A percentile compares a stretch with the other conserved stretches of the same genome.
These are phyloP conservation scores for Sporobolomyces pararoseus DNA, from an alignment of 768 basidiomycete species.

Conservation along the genomic window DNA sequence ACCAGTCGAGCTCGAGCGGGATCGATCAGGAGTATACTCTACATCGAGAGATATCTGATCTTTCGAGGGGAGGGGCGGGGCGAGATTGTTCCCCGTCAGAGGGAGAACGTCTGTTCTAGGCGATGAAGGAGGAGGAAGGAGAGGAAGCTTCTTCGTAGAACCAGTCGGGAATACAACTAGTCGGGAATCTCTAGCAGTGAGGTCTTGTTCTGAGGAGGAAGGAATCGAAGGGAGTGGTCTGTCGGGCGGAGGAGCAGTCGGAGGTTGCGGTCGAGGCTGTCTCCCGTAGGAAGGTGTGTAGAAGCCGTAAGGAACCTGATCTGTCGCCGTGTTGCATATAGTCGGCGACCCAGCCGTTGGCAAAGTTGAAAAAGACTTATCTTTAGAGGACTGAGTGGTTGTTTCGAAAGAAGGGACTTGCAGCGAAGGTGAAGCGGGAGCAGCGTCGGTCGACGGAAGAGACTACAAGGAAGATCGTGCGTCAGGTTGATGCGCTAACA, in stretches of 20 bases:
- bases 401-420: neutral
- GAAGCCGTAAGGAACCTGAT: constrained; percentile 3
- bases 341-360: neutral
- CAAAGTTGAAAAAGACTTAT: neutral
- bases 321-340: no score
- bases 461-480: neutral
- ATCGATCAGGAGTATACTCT: neutral
- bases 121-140: neutral
- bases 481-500: neutral
- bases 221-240: neutral
- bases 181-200: neutral
- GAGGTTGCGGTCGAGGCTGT: neutral
- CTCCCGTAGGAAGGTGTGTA: constrained; percentile 7
- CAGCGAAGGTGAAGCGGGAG: neutral
- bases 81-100: no score
- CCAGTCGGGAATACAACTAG: neutral
- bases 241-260: constrained; percentile 3
- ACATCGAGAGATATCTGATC: no score
- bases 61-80: no score
- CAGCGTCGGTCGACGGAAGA: neutral
- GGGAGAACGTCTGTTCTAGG: no score
- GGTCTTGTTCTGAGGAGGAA: neutral
- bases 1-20: neutral
- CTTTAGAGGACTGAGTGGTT: neutral
- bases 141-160: neutral